Percentiles rank a stretch among this genome's conserved stretches.
Evolutionary conservation across 306 rosid species (phyloP).

Genomic region (Lotus japonicus): DNA sequence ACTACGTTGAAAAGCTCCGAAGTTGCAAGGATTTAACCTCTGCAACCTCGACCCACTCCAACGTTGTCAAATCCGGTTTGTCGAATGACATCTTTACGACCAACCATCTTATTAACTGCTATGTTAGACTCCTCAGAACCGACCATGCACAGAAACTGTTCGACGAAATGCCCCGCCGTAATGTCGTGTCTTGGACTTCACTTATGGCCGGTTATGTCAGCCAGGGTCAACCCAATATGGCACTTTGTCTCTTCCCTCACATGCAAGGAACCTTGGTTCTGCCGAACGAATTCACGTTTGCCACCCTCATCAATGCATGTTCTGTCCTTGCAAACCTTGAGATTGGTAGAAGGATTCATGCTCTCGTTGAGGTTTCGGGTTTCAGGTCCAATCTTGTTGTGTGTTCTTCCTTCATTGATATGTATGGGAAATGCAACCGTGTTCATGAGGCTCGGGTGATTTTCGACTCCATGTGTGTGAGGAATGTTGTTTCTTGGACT

Average conservation of each 20-base stretch:
- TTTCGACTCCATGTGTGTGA: slow-evolving; percentile 51
- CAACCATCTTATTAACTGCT: slow-evolving; percentile 59
- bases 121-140: slow-evolving; percentile 37
- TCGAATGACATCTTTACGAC: slow-evolving; percentile 37
- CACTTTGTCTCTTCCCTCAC: slow-evolving; percentile 39
- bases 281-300: slow-evolving; percentile 66
- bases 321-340: slow-evolving; percentile 46
- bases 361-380: slow-evolving; percentile 42
- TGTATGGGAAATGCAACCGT: slow-evolving; percentile 77
- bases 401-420: slow-evolving; percentile 68
- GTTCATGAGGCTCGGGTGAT: slow-evolving; percentile 44
- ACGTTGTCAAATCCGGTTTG: slow-evolving; percentile 41
- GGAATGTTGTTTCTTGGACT: slow-evolving; percentile 81
- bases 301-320: slow-evolving; percentile 65
- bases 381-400: slow-evolving; percentile 43
- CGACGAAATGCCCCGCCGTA: slow-evolving; percentile 51
- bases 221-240: slow-evolving; percentile 32
- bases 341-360: slow-evolving; percentile 51
- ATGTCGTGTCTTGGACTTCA: slow-evolving; percentile 80
- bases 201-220: slow-evolving; percentile 59
- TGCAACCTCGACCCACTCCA: slow-evolving; percentile 42
- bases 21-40: slow-evolving; percentile 34
- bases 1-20: slow-evolving; percentile 40
- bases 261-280: slow-evolving; percentile 39
- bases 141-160: slow-evolving; percentile 47